These are phyloP conservation scores for Starmerella apicola DNA, from an alignment of 805 yeast species.

Conservation along the genomic window DNA sequence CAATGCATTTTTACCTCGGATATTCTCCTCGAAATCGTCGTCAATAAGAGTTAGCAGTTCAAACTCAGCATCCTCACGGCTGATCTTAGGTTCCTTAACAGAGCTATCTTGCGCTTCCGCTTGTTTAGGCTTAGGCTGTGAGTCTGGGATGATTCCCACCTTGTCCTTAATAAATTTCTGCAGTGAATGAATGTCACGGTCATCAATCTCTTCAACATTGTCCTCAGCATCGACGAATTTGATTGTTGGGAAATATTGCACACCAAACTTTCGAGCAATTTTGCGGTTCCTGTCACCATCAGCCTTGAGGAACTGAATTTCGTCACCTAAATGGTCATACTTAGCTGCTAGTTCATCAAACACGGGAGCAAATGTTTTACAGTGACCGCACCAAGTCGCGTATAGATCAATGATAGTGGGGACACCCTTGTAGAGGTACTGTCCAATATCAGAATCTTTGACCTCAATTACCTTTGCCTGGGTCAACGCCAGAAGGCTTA, in stretches of 20 bases:
- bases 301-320: slow-evolving; percentile 40
- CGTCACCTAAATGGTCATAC: slow-evolving; percentile 37
- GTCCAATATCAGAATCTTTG: slow-evolving; percentile 46
- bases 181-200: slow-evolving; percentile 39
- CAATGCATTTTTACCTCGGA: slow-evolving; percentile 32
- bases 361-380: slow-evolving; percentile 75
- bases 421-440: slow-evolving; percentile 44
- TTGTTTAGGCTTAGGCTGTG: slow-evolving; percentile 5
- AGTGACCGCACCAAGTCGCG: slow-evolving; percentile 89
- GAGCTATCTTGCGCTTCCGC: neutral
- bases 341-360: slow-evolving; percentile 69
- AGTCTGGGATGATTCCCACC: slow-evolving; percentile 25
- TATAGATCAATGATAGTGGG: slow-evolving; percentile 56
- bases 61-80: slow-evolving; percentile 5
- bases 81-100: neutral
- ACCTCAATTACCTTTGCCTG: slow-evolving; percentile 25
- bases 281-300: slow-evolving; percentile 49
- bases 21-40: slow-evolving; percentile 33
- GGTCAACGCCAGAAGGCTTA: neutral
- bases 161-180: slow-evolving; percentile 36
- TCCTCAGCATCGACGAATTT: slow-evolving; percentile 41
- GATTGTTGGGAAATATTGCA: slow-evolving; percentile 56
- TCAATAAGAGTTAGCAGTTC: slow-evolving; percentile 27
- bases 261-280: slow-evolving; percentile 38
- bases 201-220: slow-evolving; percentile 39